These are phyloP conservation scores for Linaria vulgaris DNA, from an alignment of 257 asterid genomes.

Conservation along the genomic window DNA sequence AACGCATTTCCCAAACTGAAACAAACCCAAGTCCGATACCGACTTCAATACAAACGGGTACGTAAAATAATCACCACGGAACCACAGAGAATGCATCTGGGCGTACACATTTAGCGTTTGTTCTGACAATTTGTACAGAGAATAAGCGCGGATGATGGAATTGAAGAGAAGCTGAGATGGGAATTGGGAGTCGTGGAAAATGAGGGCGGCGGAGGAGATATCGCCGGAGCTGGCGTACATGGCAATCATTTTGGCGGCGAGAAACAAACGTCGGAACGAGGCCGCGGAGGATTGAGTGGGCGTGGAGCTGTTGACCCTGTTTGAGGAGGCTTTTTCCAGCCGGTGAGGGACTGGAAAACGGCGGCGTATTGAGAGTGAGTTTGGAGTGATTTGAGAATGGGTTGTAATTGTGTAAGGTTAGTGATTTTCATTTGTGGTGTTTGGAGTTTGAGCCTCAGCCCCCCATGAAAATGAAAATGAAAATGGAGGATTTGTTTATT, in stretches of 20 bases:
- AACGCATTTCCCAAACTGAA: slow-evolving; percentile 43
- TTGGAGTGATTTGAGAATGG: too few relatives aligned
- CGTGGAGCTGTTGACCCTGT: slow-evolving; percentile 74
- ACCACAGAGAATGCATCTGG: slow-evolving; percentile 45
- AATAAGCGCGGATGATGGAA: slow-evolving; percentile 70
- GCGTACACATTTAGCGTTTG: slow-evolving; percentile 33
- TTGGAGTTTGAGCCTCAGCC: slow-evolving; percentile 19
- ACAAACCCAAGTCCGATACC: slow-evolving; percentile 38
- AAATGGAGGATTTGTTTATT: too few relatives aligned
- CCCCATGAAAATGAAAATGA: slow-evolving; percentile 7
- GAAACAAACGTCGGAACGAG: slow-evolving; percentile 43
- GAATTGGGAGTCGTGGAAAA: slow-evolving; percentile 39
- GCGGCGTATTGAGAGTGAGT: slow-evolving; percentile 51
- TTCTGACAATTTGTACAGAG: slow-evolving; percentile 41
- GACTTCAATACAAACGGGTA: slow-evolving; percentile 81
- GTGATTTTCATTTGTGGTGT: slow-evolving; percentile 19
- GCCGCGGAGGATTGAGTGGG: slow-evolving; percentile 59
- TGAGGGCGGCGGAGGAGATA: slow-evolving; percentile 49
- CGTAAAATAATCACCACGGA: slow-evolving; percentile 71
- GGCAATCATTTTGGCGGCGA: slow-evolving; percentile 84
- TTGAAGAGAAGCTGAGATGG: slow-evolving; percentile 59
- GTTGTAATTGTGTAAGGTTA: too few relatives aligned
- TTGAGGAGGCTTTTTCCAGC: slow-evolving; percentile 53
- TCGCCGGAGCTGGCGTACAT: slow-evolving; percentile 93
- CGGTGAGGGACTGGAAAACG: slow-evolving; percentile 62